phyloP scores from a whole-genome alignment of 192 early-diverging fungal genomes.

The Backusella australiensis region DNA sequence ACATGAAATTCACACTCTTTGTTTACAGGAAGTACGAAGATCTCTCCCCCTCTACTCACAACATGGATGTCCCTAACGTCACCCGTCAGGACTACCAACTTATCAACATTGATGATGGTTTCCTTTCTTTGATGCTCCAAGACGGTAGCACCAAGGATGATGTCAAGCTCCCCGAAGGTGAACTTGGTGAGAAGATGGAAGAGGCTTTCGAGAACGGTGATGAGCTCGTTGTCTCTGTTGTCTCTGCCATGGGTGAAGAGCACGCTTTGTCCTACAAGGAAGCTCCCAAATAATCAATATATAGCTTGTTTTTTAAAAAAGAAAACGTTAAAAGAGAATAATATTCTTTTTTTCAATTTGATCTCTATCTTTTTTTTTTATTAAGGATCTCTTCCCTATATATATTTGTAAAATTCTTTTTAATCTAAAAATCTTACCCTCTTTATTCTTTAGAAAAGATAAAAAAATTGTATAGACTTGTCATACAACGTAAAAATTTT shows the following conservation, averaged over 20 bases:
- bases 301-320: constrained; percentile 11
- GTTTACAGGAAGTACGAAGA: constrained; percentile 85
- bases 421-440: constrained; percentile 10
- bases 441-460: constrained; percentile 13
- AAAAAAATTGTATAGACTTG: constrained; percentile 6
- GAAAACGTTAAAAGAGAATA: not conserved
- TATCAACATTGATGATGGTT: constrained; percentile 88
- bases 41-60: constrained; percentile 99
- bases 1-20: not conserved
- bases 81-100: constrained; percentile 81
- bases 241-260: constrained; percentile 93
- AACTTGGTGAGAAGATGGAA: constrained; percentile 73
- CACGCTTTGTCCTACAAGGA: constrained; percentile 62
- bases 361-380: not conserved
- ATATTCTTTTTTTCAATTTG: constrained; percentile 12
- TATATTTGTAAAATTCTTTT: constrained; percentile 9
- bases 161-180: constrained; percentile 87
- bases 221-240: constrained; percentile 84
- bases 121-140: constrained; percentile 80
- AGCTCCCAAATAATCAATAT: constrained; percentile 27
- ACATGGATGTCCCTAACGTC: constrained; percentile 99
- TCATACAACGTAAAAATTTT: not conserved
- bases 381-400: constrained; percentile 8
- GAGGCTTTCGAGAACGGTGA: constrained; percentile 67
- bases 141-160: constrained; percentile 92